Conservation (phyloP, 805 yeast genomes). For the Lachancea kluyveri region DNA sequence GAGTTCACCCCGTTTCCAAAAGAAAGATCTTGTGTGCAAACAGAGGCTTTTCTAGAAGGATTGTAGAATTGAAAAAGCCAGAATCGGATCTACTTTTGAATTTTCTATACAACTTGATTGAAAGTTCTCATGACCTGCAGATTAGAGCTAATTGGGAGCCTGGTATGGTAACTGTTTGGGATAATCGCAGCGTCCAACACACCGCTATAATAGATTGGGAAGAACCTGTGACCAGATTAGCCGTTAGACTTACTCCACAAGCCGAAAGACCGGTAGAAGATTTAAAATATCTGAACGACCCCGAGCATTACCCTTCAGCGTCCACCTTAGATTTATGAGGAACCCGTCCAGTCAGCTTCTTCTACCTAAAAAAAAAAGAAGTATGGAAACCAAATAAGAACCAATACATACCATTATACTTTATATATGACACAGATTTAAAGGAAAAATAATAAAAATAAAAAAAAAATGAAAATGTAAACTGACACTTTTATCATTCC, state of each 20-base stretch:
- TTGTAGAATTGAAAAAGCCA: slow-evolving; percentile 66
- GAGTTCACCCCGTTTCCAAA: slow-evolving; percentile 67
- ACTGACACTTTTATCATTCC: no score
- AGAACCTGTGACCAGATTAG: slow-evolving; percentile 60
- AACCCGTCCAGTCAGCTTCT: no score
- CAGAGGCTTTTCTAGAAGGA: slow-evolving; percentile 55
- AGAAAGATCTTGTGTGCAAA: slow-evolving; percentile 54
- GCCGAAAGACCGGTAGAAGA: slow-evolving; percentile 63
- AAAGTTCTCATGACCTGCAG: slow-evolving; percentile 54
- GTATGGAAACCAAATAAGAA: background rate
- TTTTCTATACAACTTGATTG: slow-evolving; percentile 49
- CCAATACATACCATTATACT: background rate
- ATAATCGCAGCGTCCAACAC: slow-evolving; percentile 66
- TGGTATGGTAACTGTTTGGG: slow-evolving; percentile 70
- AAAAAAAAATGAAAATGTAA: no score
- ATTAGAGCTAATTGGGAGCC: slow-evolving; percentile 68
- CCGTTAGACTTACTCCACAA: slow-evolving; percentile 61
- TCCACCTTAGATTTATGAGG: no score
- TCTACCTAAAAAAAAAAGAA: background rate
- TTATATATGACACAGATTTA: background rate
- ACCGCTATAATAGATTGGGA: slow-evolving; percentile 73
- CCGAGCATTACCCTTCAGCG: slow-evolving; percentile 15
- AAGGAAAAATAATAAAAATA: no score
- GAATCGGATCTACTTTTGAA: slow-evolving; percentile 59
- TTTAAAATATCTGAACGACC: slow-evolving; percentile 34